phyloP scores from a whole-genome alignment of 306 rosid genomes.

The Prunus kanzakura region DNA sequence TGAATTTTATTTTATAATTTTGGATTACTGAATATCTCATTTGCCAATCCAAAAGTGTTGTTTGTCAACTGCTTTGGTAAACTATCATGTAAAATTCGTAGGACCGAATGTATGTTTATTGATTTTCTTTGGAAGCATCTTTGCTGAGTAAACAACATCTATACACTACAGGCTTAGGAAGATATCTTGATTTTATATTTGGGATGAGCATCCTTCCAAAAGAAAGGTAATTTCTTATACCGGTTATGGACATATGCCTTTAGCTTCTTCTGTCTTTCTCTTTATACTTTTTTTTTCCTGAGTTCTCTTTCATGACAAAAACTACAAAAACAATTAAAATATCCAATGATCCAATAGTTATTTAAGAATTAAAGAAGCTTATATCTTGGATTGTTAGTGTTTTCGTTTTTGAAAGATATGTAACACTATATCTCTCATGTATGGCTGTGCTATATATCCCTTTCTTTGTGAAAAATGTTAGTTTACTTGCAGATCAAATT shows the following conservation, averaged over 20 bases:
- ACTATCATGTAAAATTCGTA: not conserved
- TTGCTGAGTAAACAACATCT: not conserved
- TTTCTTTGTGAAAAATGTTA: conserved; percentile 13
- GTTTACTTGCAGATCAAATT: not conserved
- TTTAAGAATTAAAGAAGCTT: conserved; percentile 42
- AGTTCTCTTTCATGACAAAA: conserved; percentile 37
- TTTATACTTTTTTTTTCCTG: conserved; percentile 2
- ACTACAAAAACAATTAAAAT: conserved; percentile 47
- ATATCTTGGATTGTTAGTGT: conserved; percentile 61
- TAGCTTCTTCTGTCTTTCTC: conserved; percentile 3
- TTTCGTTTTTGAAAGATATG: conserved; percentile 6
- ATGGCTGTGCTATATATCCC: not conserved
- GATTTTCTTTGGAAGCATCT: not conserved
- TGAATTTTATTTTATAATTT: not conserved
- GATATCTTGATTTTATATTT: conserved; percentile 49
- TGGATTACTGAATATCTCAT: not conserved
- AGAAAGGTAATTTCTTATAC: conserved; percentile 43
- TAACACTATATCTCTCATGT: not conserved
- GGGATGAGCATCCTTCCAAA: conserved; percentile 33
- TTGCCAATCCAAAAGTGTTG: not conserved
- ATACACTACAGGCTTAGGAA: conserved; percentile 54
- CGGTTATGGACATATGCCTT: not conserved
- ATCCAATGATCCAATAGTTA: conserved; percentile 29
- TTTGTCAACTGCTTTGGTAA: not conserved
- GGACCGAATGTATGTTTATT: not conserved